These are phyloP conservation scores for Neofusicoccum ribis DNA, from an alignment of 2,329 filamentous ascomycete genomes.

Conservation along the genomic window DNA sequence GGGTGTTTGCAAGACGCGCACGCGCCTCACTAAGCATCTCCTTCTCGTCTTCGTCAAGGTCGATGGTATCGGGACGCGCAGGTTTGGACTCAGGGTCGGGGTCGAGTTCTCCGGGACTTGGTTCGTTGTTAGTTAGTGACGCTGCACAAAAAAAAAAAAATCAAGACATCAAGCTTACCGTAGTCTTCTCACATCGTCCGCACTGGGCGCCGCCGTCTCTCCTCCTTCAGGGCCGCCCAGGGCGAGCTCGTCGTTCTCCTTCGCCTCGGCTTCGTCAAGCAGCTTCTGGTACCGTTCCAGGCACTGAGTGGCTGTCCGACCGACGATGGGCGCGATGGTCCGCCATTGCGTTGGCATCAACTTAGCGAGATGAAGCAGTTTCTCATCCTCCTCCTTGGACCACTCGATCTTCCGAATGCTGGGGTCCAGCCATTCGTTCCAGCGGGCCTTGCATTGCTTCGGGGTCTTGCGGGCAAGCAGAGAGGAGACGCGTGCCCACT, in stretches of 20 bases:
- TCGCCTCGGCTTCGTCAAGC: slow-evolving; percentile 90
- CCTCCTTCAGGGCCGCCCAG: slow-evolving; percentile 83
- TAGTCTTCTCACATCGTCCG: slow-evolving; percentile 85
- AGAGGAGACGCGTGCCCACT: slow-evolving; percentile 98
- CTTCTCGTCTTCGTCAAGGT: slow-evolving; percentile 98
- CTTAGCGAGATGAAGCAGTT: slow-evolving; percentile 92
- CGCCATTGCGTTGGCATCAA: slow-evolving; percentile 99
- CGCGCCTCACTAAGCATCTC: slow-evolving; percentile 98
- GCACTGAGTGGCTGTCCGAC: slow-evolving; percentile 94
- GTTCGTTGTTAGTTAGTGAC: not conserved
- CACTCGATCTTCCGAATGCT: slow-evolving; percentile 98
- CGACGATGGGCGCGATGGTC: slow-evolving; percentile 95
- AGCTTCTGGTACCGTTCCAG: slow-evolving; percentile 96
- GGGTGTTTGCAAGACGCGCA: slow-evolving; percentile 93
- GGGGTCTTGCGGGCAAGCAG: slow-evolving; percentile 95
- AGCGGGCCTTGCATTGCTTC: slow-evolving; percentile 98
- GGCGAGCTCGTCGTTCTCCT: slow-evolving; percentile 77
- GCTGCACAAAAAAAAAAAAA: too few species aligned
- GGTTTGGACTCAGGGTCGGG: slow-evolving; percentile 98
- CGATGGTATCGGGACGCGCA: slow-evolving; percentile 91
- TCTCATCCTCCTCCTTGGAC: slow-evolving; percentile 98
- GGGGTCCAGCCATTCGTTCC: slow-evolving; percentile 97
- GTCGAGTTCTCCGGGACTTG: slow-evolving; percentile 82
- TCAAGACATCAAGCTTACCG: slow-evolving; percentile 12
- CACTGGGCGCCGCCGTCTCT: slow-evolving; percentile 83